Conservation (phyloP, 2,329 filamentous ascomycete genomes). For the Teratosphaeria nubilosa region DNA sequence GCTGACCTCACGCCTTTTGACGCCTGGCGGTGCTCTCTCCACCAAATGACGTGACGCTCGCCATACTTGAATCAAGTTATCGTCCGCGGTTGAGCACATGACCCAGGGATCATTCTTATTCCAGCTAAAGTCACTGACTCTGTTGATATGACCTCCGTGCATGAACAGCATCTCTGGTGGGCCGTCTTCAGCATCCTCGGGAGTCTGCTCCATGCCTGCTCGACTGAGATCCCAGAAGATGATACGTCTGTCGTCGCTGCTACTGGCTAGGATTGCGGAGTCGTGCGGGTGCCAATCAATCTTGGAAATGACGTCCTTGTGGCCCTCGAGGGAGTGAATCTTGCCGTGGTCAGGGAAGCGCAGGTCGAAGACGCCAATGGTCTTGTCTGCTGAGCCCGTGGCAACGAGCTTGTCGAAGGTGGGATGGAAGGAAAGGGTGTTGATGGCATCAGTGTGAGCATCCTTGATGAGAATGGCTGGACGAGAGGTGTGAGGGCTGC, state of each 20-base stretch:
- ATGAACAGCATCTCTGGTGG: conserved; percentile 96
- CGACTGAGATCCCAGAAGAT: conserved; percentile 94
- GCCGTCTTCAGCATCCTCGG: conserved; percentile 90
- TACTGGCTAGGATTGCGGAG: conserved; percentile 76
- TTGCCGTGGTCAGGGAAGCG: conserved; percentile 61
- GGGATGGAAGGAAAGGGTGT: conserved; percentile 90
- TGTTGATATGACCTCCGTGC: conserved; percentile 97
- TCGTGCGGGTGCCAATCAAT: conserved; percentile 92
- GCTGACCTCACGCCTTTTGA: conserved; percentile 22
- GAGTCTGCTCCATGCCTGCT: conserved; percentile 86
- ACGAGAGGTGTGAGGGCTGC: conserved; percentile 47
- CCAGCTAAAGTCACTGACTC: conserved; percentile 95
- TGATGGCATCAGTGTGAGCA: conserved; percentile 87
- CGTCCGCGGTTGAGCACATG: conserved; percentile 88
- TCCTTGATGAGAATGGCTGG: conserved; percentile 53
- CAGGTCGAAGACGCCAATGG: conserved; percentile 89
- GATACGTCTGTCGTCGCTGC: conserved; percentile 84
- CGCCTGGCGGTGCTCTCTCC: conserved; percentile 21
- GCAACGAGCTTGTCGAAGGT: conserved; percentile 82
- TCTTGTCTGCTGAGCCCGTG: conserved; percentile 90
- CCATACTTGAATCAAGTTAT: conserved; percentile 90
- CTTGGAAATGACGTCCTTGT: conserved; percentile 81
- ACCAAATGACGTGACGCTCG: conserved; percentile 26
- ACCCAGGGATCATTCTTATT: conserved; percentile 95
- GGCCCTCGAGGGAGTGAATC: conserved; percentile 79